Evolutionary conservation across 139 green algal species (phyloP).

Genomic region (Gonium pectorale): DNA sequence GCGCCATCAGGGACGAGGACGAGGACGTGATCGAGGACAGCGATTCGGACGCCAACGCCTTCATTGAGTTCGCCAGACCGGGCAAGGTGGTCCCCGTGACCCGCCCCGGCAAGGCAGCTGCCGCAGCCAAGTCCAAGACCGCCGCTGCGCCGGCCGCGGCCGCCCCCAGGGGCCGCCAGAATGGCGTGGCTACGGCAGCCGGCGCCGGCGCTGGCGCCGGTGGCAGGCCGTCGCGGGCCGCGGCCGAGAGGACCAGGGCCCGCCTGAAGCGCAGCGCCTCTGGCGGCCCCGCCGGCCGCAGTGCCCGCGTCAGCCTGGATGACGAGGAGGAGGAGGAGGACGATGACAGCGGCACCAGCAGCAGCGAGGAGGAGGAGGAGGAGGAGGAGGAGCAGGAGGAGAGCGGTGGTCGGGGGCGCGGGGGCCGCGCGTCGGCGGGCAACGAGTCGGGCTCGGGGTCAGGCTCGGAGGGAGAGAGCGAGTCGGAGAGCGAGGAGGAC

Average conservation of each 20-base stretch:
- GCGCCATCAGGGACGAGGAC: not conserved
- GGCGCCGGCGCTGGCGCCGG: too few species aligned
- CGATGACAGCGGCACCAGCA: not conserved
- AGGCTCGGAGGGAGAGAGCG: not conserved
- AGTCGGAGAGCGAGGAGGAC: conserved; percentile 12
- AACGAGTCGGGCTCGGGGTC: not conserved
- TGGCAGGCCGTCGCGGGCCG: not conserved
- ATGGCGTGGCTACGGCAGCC: too few species aligned
- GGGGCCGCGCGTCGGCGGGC: too few species aligned
- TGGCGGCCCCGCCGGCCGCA: too few species aligned
- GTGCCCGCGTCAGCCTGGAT: too few species aligned
- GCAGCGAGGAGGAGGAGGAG: not conserved
- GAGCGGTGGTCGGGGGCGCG: too few species aligned
- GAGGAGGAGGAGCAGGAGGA: not conserved
- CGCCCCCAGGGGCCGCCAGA: not conserved
- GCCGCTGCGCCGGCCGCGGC: not conserved
- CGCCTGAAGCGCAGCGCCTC: not conserved
- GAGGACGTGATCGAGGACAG: conserved; percentile 6
- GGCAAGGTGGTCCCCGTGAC: too few species aligned
- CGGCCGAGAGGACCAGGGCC: not conserved
- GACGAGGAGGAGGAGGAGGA: not conserved
- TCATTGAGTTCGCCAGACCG: not conserved
- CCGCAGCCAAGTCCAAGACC: not conserved
- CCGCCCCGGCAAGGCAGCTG: too few species aligned
- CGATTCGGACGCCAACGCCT: not conserved